A percentile compares a stretch with the other conserved stretches of the same genome.
These are phyloP conservation scores for Rhynchospora breviuscula DNA, from an alignment of 176 grass and related monocot species.

Conservation along the genomic window DNA sequence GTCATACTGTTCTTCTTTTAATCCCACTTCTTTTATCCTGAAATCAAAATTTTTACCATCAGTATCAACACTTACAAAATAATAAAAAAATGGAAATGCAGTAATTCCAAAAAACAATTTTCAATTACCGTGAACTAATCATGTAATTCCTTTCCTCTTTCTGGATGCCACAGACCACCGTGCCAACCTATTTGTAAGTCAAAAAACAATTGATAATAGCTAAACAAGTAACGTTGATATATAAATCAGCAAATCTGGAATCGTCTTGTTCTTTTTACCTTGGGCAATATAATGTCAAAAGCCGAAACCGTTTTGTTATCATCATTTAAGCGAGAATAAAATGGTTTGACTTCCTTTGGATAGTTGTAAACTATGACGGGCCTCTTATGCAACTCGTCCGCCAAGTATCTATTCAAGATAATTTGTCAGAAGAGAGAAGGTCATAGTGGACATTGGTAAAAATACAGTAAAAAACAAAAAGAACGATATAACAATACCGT, in stretches of 20 bases:
- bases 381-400: slow-evolving; percentile 31
- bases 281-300: slow-evolving; percentile 55
- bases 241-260: neutral
- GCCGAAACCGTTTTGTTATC: slow-evolving; percentile 40
- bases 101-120: neutral
- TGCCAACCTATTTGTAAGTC: slow-evolving; percentile 34
- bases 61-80: neutral
- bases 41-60: neutral
- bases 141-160: slow-evolving; percentile 59
- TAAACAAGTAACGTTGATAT: neutral
- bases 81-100: neutral
- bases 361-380: slow-evolving; percentile 46
- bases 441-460: neutral
- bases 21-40: slow-evolving; percentile 42
- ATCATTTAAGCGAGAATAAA: slow-evolving; percentile 46
- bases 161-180: slow-evolving; percentile 45
- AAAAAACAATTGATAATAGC: slow-evolving; percentile 10
- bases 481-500: slow-evolving; percentile 31
- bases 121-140: slow-evolving; percentile 38
- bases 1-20: slow-evolving; percentile 35
- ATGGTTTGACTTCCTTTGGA: slow-evolving; percentile 56
- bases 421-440: neutral
- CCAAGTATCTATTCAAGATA: slow-evolving; percentile 40
- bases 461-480: neutral
- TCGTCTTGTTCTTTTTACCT: slow-evolving; percentile 28